Percentiles rank a stretch among this genome's conserved stretches.
Evolutionary conservation across 108 stramenopile species (phyloP).

Genomic region (Halocafeteria seosinensis): DNA sequence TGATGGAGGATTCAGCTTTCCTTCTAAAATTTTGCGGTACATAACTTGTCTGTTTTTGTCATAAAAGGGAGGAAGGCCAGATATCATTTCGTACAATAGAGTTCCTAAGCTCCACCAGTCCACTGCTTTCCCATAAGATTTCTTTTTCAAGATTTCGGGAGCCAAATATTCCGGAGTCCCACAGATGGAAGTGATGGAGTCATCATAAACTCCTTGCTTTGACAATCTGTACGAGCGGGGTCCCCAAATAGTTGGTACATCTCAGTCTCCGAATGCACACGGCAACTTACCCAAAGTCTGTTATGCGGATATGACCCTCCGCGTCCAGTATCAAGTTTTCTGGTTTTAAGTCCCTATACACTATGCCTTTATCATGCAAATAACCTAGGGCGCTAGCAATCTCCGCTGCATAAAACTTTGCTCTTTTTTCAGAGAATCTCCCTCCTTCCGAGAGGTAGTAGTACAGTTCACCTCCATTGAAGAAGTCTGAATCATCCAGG

Average conservation of each 20-base stretch:
- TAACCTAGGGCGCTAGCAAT: constrained; percentile 42
- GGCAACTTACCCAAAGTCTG: constrained; percentile 51
- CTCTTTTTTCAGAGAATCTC: constrained; percentile 29
- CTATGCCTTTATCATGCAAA: constrained; percentile 57
- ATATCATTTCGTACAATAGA: constrained; percentile 80
- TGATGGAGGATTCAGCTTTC: not conserved
- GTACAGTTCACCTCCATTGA: constrained; percentile 42
- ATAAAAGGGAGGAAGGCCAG: constrained; percentile 75
- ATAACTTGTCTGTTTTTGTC: constrained; percentile 64
- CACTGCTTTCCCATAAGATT: constrained; percentile 84
- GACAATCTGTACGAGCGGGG: no score
- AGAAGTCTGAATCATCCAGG: constrained; percentile 27
- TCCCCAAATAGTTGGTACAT: no score
- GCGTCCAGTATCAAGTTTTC: constrained; percentile 38
- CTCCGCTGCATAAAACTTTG: constrained; percentile 45
- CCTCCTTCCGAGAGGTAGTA: constrained; percentile 36
- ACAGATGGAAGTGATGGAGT: constrained; percentile 32
- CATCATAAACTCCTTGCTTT: constrained; percentile 16
- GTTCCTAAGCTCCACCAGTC: constrained; percentile 93
- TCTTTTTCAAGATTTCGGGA: constrained; percentile 70
- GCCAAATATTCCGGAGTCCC: constrained; percentile 49
- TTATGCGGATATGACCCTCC: constrained; percentile 43
- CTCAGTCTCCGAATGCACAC: no score
- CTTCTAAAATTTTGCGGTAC: constrained; percentile 69
- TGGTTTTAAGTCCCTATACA: constrained; percentile 79